These are phyloP conservation scores for Megacollybia marginata DNA, from an alignment of 768 basidiomycete species.

Conservation along the genomic window DNA sequence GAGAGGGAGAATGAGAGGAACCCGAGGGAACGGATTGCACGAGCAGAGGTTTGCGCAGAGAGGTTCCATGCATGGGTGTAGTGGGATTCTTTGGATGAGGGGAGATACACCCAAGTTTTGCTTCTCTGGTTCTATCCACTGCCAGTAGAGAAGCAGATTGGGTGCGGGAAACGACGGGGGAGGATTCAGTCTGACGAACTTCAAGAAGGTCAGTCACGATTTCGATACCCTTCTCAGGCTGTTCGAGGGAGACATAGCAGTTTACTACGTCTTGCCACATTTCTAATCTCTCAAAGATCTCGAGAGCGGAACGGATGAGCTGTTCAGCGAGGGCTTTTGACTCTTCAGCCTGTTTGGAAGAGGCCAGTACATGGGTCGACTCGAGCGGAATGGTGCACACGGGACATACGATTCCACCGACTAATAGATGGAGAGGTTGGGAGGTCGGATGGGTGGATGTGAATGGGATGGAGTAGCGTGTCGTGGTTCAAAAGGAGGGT, in stretches of 20 bases:
- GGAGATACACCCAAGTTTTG: conserved; percentile 88
- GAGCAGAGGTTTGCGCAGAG: conserved; percentile 72
- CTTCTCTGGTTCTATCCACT: conserved; percentile 66
- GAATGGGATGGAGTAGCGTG: conserved; percentile 88
- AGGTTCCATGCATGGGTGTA: conserved; percentile 83
- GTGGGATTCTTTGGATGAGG: conserved; percentile 47
- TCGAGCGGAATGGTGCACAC: no score
- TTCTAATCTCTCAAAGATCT: conserved; percentile 89
- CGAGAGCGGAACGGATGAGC: conserved; percentile 87
- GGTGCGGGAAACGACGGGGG: conserved; percentile 54
- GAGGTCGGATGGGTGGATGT: conserved; percentile 70
- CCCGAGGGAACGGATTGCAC: conserved; percentile 90
- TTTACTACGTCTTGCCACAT: conserved; percentile 98
- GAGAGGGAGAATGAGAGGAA: conserved; percentile 69
- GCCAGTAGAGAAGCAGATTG: conserved; percentile 38
- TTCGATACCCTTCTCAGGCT: conserved; percentile 65
- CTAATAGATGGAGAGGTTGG: conserved; percentile 88
- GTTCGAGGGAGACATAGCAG: conserved; percentile 80
- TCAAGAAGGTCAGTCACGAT: conserved; percentile 84
- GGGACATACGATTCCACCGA: no score
- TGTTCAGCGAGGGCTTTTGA: no score
- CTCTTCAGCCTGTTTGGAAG: no score
- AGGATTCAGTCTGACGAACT: conserved; percentile 79
- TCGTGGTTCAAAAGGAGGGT: conserved; percentile 87
- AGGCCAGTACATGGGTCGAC: no score